Base-by-base conservation (phyloP, 2,329 filamentous ascomycete species). In the Pyrenophora seminiperda region DNA sequence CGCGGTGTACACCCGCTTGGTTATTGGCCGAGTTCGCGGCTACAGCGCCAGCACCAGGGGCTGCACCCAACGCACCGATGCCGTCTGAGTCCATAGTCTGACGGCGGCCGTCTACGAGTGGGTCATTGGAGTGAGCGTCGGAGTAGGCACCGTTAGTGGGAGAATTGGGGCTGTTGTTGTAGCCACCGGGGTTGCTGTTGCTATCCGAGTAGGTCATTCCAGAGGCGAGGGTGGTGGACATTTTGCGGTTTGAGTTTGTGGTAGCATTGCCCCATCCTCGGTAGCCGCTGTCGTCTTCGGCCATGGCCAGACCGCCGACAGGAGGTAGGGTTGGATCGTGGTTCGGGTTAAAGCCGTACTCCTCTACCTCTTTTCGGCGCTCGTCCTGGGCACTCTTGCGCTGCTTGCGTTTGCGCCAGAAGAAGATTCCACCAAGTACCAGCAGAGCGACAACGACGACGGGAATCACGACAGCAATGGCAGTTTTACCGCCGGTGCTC, bases 331-430 rank as follows among this genome's bases (percentile, higher is more conserved):
- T 91, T 0, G 92, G 91, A 69, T 97, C 92, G 53, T 91, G 87
- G 75, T 97, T 97, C n/a, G 94, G 94, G 73, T 97, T 97, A 79
- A 92, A 97, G 24, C 89, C 88, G 71, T 97, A 97, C 70, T 97
- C 94, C 72, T 97, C 93, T 9, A 97, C 91, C 75, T 99, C 94
- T 77, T 97, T 97, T 57, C 92, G 85, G 41, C 94, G 85, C 65
- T 92, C 85, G 70, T 97, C 94, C 68, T 94, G 91, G 11, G 88
- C 89, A 56, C 85, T 84, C 78, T 91, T 94, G 58, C 87, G 85
- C 65, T 89, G 86, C 77, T 95, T 96, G 56, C 91, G 88, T 77
- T 86, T 91, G 70, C 90, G 86, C 91, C 91, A 99, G 67, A 93
- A 84, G 73, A 89, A 91, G 20, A 97, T 79, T 5, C 86, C 89